Conservation (phyloP, 768 basidiomycete species). For the Lepiota brunneoincarnata region DNA sequence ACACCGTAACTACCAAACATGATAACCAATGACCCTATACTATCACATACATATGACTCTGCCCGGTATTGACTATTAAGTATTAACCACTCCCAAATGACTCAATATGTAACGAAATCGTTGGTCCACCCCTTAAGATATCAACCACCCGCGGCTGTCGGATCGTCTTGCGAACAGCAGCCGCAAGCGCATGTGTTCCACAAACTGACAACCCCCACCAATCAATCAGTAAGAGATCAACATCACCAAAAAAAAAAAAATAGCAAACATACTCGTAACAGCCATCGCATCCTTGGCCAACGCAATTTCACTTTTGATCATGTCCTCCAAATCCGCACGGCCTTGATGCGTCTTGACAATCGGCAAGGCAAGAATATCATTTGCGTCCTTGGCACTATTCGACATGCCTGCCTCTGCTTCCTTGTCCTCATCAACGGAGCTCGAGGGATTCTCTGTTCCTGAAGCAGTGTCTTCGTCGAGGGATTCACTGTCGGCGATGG, state of each 20-base stretch:
- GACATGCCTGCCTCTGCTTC: conserved; percentile 8
- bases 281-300: conserved; percentile 36
- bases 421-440: conserved; percentile 23
- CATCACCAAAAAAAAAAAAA: too few relatives aligned
- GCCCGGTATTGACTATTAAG: too few relatives aligned
- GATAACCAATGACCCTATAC: too few relatives aligned
- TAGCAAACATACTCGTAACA: conserved; percentile 39
- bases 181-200: conserved; percentile 38
- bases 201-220: conserved; percentile 39
- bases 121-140: conserved; percentile 42
- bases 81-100: conserved; percentile 32
- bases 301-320: conserved; percentile 36
- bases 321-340: conserved; percentile 33
- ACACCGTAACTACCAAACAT: too few relatives aligned
- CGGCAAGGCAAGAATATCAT: not conserved
- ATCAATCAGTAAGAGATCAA: too few relatives aligned
- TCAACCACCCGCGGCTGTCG: conserved; percentile 33
- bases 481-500: conserved; percentile 4
- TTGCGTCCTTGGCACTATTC: conserved; percentile 6
- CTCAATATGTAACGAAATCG: conserved; percentile 44
- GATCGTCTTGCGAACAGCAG: conserved; percentile 36
- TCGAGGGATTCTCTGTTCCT: conserved; percentile 15
- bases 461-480: conserved; percentile 21
- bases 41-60: too few relatives aligned
- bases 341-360: conserved; percentile 21